Evolutionary conservation across 1,284 basidiomycete genomes (phyloP), one percentile per base, ranked within the genome.

Genomic region (Stereum hirsutum): DNA sequence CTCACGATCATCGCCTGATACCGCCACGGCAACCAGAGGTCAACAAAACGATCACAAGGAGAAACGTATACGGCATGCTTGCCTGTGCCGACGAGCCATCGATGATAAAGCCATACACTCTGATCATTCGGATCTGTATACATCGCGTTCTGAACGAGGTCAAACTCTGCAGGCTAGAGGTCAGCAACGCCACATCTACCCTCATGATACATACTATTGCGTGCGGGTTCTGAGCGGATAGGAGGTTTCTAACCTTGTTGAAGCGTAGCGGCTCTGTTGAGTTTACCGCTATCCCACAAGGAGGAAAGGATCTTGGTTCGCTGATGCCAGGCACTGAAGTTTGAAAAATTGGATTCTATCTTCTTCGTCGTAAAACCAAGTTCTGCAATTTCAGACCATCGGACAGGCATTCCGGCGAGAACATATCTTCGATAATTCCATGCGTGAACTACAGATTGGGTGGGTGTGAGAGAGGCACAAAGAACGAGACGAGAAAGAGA

Each of bases 241-340:
- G 17, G 1, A 27, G 1, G 5, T 4, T 11, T 53, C 70, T 42
- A 51, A 81, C 89, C 89, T 57, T 78, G 68, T 53, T 86, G 78
- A 54, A 76, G 78, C 23, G 74, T 75, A 51, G 67, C 63, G 11
- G 54, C 51, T 28, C 69, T 65, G 47, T 79, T 70, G 14, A 76
- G 58, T 39, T 70, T 65, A 1, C 73, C 72, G 26, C 64, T 60
- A 4, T 69, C 68, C 89, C 89, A 94, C 5, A 90, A 56, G 3
- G 70, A 71, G 0, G 71, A 63, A 14, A 92, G 68, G 1, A 94
- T 70, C 60, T 95, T 94, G 2, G 91, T 89, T 21, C 96, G 78
- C 53, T 95, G 92, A 62, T 99, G 96, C 96, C 96, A 99, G 14
- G 96, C 96, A 46, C 90, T 95, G 60, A 97, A 99, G 61, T 99